Evolutionary conservation across 148 eudicot species (phyloP).

Genomic region (Chenopodium suecicum): DNA sequence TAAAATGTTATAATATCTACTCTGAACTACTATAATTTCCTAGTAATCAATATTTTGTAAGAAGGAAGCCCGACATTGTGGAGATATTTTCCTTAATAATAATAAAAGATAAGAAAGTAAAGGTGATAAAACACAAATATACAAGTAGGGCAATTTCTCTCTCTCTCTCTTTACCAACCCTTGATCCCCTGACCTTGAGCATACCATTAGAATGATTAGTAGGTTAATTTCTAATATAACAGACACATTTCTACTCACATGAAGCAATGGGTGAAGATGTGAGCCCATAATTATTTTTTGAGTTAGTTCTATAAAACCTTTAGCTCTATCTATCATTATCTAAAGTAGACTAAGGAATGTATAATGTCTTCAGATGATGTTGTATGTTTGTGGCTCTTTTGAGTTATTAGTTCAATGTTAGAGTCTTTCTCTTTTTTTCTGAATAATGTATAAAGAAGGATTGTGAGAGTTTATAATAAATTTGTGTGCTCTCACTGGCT

Average conservation of each 20-base stretch:
- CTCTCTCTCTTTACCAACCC: too few relatives aligned
- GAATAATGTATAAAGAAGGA: not conserved
- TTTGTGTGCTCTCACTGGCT: slow-evolving; percentile 22
- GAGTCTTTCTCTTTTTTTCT: not conserved
- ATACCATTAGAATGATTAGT: too few relatives aligned
- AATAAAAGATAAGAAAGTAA: too few relatives aligned
- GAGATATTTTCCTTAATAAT: not conserved
- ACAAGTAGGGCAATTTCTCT: not conserved
- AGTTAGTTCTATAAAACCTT: not conserved
- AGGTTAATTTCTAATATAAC: not conserved
- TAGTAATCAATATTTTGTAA: too few relatives aligned
- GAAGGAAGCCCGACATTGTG: not conserved
- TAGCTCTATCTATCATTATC: not conserved
- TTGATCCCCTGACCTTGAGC: too few relatives aligned
- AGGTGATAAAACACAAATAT: slow-evolving; percentile 1
- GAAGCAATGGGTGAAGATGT: not conserved
- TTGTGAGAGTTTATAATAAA: not conserved
- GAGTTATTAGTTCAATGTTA: not conserved
- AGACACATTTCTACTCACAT: not conserved
- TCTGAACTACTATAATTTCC: too few relatives aligned
- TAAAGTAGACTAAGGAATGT: not conserved
- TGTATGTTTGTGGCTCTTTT: not conserved
- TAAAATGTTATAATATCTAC: too few relatives aligned
- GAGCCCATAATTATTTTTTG: not conserved
- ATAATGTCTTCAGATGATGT: not conserved